Conservation (phyloP, 305 asterid species). For the Plantago rigida region DNA sequence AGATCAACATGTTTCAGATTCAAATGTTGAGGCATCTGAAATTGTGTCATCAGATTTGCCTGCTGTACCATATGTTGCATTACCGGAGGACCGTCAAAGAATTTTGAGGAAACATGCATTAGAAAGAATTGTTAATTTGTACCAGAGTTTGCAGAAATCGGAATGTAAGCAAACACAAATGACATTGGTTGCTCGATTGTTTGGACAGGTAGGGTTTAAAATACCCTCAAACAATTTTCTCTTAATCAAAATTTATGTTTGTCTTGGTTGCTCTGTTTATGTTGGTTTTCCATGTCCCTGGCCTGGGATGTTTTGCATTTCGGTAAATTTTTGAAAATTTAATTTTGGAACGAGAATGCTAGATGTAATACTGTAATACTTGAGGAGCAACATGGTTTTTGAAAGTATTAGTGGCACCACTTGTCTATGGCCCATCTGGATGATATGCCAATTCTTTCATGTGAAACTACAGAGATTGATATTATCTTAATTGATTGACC, state of each 20-base stretch:
- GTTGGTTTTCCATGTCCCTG: constrained; percentile 23
- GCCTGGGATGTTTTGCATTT: constrained; percentile 16
- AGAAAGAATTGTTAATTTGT: constrained; percentile 61
- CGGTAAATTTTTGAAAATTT: constrained; percentile 12
- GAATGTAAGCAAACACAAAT: constrained; percentile 65
- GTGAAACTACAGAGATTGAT: not conserved
- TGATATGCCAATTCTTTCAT: constrained; percentile 4
- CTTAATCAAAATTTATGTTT: constrained; percentile 16
- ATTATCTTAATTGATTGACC: not conserved
- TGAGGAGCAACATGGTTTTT: constrained; percentile 8
- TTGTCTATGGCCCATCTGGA: constrained; percentile 16
- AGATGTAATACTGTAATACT: constrained; percentile 20
- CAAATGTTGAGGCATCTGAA: constrained; percentile 45
- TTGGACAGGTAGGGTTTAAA: constrained; percentile 69
- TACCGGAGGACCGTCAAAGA: constrained; percentile 55
- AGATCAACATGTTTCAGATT: constrained; percentile 51
- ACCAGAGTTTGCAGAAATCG: constrained; percentile 47
- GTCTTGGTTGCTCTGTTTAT: constrained; percentile 8
- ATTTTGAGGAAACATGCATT: constrained; percentile 48
- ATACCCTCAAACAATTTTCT: constrained; percentile 21
- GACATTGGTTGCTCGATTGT: constrained; percentile 78
- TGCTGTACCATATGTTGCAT: constrained; percentile 43
- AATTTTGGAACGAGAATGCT: constrained; percentile 23
- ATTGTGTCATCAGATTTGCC: constrained; percentile 47
- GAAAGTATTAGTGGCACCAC: constrained; percentile 1